Base-by-base conservation (phyloP, 805 yeast genomes). In the Nakazawaea molendinolei region DNA sequence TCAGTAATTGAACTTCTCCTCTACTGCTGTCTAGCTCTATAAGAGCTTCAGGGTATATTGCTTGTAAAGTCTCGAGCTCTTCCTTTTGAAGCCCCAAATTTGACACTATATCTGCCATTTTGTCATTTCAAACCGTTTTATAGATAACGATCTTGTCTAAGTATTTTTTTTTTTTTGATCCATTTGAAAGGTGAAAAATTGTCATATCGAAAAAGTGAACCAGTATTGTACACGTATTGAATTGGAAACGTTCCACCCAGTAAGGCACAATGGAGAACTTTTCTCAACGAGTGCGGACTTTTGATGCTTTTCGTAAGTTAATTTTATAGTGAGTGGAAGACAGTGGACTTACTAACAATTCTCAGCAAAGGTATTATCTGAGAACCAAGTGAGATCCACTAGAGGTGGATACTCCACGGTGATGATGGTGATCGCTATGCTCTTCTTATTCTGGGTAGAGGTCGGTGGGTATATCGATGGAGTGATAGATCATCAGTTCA, bases 401-500 rank as follows among this genome's bases (percentile, higher is more conserved):
- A 67, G 92, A 43, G 96, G 96, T 23, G 89, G 92, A 4, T 53
- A 74, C 13, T 74, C 87, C 12, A 79, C 95, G 0, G 46, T 86
- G 4, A 28, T 81, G 32, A 76, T 87, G 12, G 65, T 71, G n/a
- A 44, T 81, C 18, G 66, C 71, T 40, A 71, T 83, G 13, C 49
- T 86, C 12, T 74, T 86, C 50, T 63, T 89, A 24, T 56, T 85
- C 5, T 90, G 94, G 85, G 74, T 85, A 10, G 94, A 89, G 52
- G 59, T 87, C 20, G 95, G 97, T 6, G 80, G 83, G 10, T 85
- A 70, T 53, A 64, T 89, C 39, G 95, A 92, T 37, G 97, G 97
- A 3, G 70, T 69, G 39, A 71, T 82, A 6, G 86, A 79, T 48
- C 83, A 80, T 45, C 84, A 79, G 46, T 92, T 85, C 55, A 63